Base-by-base conservation (phyloP, 78 protist species). In the Dictyostelium purpureum region DNA sequence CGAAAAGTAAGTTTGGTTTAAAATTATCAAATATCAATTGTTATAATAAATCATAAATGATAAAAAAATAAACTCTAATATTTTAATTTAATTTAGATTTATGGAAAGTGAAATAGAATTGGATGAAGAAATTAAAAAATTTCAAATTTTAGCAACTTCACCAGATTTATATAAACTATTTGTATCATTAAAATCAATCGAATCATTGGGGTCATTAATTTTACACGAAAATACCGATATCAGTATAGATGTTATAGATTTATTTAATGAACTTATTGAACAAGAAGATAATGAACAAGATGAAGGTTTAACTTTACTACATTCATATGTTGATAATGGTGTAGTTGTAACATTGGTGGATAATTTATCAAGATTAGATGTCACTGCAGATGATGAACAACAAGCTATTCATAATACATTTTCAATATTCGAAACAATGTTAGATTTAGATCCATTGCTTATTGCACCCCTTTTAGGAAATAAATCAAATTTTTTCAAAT, bases 101-200 rank as follows among this genome's bases (percentile, higher is more conserved):
- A 85, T 93, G 92, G 78, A 82, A 19, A 75, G 87, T 61, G 96
- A 93, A 57, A 65, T 93, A 6, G 96, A 93, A 26, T 71, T 93
- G 21, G 79, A 83, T 63, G 96, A 93, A 52, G 93, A 83, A 18
- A 82, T 93, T 24, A 83, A 87, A 37, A 76, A 79, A 35, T 51
- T 93, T 59, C 88, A 93, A 49, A 38, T 71, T 28, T 16, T 93
- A 19, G 96, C 95, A 5, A 92, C 93, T 37, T 66, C 81, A 26
- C 94, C 94, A 33, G 94, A 90, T 28, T 42, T 90, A 43, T 90
- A 90, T 54, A 59, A 78, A 42, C 21, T 61, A n/a, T 75, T 93
- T 76, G 88, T 83, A n/a, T 40, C 56, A 35, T 37, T 93, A 28
- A 93, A 93, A 21, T 21, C 82, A 16, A 21, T 87, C 10, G 52